These are phyloP conservation scores for Phymatotrichopsis omnivora DNA, from an alignment of 2,329 filamentous ascomycete genomes.

Conservation along the genomic window DNA sequence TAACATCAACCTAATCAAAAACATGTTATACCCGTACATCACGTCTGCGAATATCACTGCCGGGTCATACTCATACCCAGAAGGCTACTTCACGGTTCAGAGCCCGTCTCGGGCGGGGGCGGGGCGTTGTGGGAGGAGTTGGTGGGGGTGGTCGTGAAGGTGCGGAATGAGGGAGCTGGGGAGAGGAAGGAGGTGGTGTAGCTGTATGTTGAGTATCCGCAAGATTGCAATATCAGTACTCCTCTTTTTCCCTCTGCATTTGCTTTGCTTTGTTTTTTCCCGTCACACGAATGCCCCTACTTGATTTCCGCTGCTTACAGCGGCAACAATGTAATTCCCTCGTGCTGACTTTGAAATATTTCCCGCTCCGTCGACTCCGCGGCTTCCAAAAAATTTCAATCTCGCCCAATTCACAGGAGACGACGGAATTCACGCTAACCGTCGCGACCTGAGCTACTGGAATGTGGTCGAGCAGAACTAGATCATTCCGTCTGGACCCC, in stretches of 20 bases:
- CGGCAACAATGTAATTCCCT: not conserved
- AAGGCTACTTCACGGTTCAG: conserved; percentile 49
- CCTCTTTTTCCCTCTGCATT: no score
- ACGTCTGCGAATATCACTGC: conserved; percentile 44
- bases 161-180: conserved; percentile 52
- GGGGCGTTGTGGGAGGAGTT: conserved; percentile 53
- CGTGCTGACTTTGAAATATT: conserved; percentile 1
- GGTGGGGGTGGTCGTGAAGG: conserved; percentile 46
- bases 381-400: conserved; percentile 57
- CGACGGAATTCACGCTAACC: conserved; percentile 45
- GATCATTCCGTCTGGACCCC: conserved; percentile 37
- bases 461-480: conserved; percentile 50
- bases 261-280: no score
- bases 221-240: conserved; percentile 7
- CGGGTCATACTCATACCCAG: conserved; percentile 52
- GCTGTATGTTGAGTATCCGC: conserved; percentile 51
- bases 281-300: no score
- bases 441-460: conserved; percentile 55
- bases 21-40: conserved; percentile 61
- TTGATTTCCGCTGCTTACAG: no score
- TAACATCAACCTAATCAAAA: conserved; percentile 50
- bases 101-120: conserved; percentile 43
- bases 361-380: conserved; percentile 52
- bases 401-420: conserved; percentile 45
- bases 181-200: conserved; percentile 47